Conservation (phyloP, 345 rosid genomes). For the Melaleuca quinquenervia region DNA sequence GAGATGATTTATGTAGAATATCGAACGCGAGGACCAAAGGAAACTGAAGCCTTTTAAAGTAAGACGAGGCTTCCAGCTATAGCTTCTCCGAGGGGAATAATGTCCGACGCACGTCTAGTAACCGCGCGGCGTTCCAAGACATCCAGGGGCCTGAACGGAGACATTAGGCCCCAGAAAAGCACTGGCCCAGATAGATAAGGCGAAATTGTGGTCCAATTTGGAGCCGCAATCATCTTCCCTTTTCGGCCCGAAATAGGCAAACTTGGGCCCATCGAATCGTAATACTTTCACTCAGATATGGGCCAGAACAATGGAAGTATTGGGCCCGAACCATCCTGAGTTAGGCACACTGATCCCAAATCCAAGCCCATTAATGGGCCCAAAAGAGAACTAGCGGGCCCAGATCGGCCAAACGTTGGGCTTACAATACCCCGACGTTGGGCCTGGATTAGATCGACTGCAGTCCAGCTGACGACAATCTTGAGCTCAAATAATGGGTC, state of each 20-base stretch:
- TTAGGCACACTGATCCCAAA: not conserved
- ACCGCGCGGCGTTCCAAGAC: not conserved
- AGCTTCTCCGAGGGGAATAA: not conserved
- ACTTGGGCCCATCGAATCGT: not conserved
- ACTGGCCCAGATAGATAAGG: not conserved
- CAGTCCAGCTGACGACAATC: not conserved
- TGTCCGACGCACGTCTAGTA: not conserved
- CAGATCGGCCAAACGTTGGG: too few relatives aligned
- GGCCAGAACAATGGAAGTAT: not conserved
- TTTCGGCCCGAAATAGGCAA: not conserved
- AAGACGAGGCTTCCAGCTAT: not conserved
- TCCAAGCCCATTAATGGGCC: not conserved
- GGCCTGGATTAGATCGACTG: not conserved
- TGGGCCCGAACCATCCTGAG: not conserved
- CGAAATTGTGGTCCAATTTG: not conserved
- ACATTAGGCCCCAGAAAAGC: not conserved
- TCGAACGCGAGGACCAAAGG: not conserved
- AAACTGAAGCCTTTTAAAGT: not conserved
- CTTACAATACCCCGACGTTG: too few relatives aligned
- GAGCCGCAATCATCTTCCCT: not conserved
- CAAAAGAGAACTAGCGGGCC: not conserved
- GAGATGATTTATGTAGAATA: not conserved
- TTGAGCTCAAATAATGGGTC: not conserved
- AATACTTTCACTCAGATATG: not conserved
- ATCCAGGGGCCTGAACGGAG: not conserved